These are phyloP conservation scores for Pelargonium australe DNA, from an alignment of 441 rosid genomes.

Conservation along the genomic window DNA sequence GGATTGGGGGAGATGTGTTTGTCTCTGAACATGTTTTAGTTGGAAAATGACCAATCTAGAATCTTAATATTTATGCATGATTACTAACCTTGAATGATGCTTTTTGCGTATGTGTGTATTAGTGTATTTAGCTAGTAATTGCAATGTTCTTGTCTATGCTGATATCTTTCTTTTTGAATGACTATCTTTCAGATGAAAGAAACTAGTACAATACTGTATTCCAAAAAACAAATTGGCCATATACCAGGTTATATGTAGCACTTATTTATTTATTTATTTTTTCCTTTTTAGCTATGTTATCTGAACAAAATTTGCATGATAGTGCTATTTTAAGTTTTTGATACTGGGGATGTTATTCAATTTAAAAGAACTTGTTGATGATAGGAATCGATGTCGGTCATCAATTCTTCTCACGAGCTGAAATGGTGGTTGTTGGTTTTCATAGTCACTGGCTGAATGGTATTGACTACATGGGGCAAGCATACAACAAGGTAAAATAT, in stretches of 20 bases:
- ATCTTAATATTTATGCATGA: too few species aligned
- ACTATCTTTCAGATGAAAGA: conserved; percentile 42
- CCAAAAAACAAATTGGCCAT: conserved; percentile 51
- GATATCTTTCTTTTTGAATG: neutral
- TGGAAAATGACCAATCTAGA: too few species aligned
- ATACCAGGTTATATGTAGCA: conserved; percentile 51
- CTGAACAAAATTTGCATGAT: neutral
- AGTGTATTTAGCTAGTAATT: neutral
- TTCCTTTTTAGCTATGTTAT: neutral
- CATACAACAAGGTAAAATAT: conserved; percentile 29
- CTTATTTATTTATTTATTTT: too few species aligned
- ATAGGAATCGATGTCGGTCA: conserved; percentile 76
- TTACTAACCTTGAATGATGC: too few species aligned
- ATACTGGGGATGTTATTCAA: neutral
- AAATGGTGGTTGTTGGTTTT: conserved; percentile 79
- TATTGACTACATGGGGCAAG: conserved; percentile 65
- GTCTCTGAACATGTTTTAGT: too few species aligned
- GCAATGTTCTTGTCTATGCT: neutral
- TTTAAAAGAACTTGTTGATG: conserved; percentile 14
- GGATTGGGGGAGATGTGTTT: too few species aligned
- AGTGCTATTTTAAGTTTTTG: neutral
- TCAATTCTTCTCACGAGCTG: conserved; percentile 77
- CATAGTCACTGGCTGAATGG: conserved; percentile 91
- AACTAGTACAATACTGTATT: conserved; percentile 42
- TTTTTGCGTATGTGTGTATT: too few species aligned